Conservation (phyloP, 441 rosid species). For the Biscutella laevigata region DNA sequence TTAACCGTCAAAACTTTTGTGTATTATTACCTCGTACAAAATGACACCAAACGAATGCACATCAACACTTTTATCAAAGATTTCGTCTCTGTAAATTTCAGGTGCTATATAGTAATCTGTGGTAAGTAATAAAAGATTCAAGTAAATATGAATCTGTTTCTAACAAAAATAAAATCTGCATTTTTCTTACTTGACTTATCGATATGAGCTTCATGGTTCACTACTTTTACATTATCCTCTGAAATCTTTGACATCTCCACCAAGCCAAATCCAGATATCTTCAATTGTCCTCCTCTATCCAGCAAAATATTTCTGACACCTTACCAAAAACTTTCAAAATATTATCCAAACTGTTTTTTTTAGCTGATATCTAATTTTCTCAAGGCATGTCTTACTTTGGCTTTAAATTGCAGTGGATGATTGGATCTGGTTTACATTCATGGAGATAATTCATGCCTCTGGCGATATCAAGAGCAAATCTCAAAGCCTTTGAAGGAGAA, state of each 20-base stretch:
- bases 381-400: constrained; percentile 71
- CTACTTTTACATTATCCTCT: constrained; percentile 47
- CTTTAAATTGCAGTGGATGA: constrained; percentile 78
- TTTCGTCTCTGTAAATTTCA: constrained; percentile 51
- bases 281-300: constrained; percentile 80
- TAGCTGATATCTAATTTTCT: constrained; percentile 2
- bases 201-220: constrained; percentile 30
- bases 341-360: constrained; percentile 21
- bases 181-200: constrained; percentile 61
- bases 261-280: constrained; percentile 89
- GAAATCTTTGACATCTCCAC: constrained; percentile 48
- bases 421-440: constrained; percentile 82
- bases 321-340: constrained; percentile 67
- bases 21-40: too few species aligned
- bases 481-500: constrained; percentile 65
- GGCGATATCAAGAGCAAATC: constrained; percentile 87
- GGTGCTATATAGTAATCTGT: too few species aligned
- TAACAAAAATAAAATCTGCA: too few species aligned
- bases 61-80: constrained; percentile 74
- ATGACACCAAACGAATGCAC: constrained; percentile 73
- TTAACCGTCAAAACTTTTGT: too few species aligned
- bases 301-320: constrained; percentile 99
- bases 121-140: too few species aligned
- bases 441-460: constrained; percentile 92
- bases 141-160: too few species aligned